These are phyloP conservation scores for Lactarius quietus DNA, from an alignment of 768 basidiomycete species.

Conservation along the genomic window DNA sequence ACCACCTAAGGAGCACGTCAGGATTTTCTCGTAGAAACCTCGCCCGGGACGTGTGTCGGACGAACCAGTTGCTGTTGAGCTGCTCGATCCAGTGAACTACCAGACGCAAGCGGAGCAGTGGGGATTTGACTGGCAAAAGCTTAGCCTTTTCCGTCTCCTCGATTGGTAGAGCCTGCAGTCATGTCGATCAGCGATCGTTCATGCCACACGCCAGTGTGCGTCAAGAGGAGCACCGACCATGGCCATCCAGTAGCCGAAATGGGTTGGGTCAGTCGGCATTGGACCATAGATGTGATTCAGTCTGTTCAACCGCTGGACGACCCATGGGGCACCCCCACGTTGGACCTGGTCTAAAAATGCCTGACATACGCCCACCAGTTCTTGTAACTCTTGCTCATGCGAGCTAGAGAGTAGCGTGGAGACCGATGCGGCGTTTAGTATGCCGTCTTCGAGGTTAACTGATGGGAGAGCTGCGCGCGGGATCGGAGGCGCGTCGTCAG, in stretches of 20 bases:
- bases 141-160: constrained; percentile 88
- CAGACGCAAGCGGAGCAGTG: constrained; percentile 73
- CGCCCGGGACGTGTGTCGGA: constrained; percentile 16
- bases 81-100: constrained; percentile 95
- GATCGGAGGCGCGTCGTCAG: constrained; percentile 5
- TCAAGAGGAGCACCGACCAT: constrained; percentile 41
- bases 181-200: constrained; percentile 11
- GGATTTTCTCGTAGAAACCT: neutral
- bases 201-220: neutral
- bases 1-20: constrained; percentile 54
- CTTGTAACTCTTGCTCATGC: constrained; percentile 25
- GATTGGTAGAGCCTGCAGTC: constrained; percentile 66
- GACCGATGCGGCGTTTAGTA: constrained; percentile 6
- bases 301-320: constrained; percentile 81
- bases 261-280: constrained; percentile 66
- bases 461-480: constrained; percentile 10
- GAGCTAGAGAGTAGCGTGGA: neutral
- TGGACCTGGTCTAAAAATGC: constrained; percentile 58
- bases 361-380: constrained; percentile 52
- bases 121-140: constrained; percentile 75
- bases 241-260: constrained; percentile 89
- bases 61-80: constrained; percentile 55
- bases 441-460: neutral
- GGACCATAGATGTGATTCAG: constrained; percentile 73
- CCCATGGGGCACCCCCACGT: constrained; percentile 85